These are phyloP conservation scores for Tardiomyces blankii DNA, from an alignment of 1,139 yeast species.

Conservation along the genomic window DNA sequence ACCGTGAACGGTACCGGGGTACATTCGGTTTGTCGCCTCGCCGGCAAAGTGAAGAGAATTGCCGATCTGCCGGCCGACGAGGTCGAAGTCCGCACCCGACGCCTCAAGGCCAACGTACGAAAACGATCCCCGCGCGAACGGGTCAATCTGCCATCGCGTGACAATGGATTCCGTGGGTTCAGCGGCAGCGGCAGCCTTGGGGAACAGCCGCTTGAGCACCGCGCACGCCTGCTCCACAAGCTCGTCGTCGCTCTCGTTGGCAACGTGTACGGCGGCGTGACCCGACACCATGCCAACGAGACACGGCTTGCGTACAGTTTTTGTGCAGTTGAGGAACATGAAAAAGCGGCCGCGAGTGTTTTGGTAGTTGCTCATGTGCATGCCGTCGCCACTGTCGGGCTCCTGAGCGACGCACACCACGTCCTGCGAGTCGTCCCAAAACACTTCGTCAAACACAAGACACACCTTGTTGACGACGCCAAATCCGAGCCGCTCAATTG, in stretches of 20 bases:
- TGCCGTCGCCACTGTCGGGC: conserved; percentile 8
- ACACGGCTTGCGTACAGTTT: conserved; percentile 27
- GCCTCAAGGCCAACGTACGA: conserved; percentile 34
- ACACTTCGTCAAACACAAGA: conserved; percentile 27
- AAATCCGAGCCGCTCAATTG: conserved; percentile 30
- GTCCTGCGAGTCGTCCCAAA: conserved; percentile 30
- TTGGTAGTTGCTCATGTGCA: conserved; percentile 1
- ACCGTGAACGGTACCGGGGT: conserved; percentile 36
- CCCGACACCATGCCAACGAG: conserved; percentile 32
- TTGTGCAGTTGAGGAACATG: conserved; percentile 30
- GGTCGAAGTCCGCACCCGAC: conserved; percentile 32
- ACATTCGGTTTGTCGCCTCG: conserved; percentile 32
- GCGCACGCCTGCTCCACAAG: conserved; percentile 26
- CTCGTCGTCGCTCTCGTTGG: conserved; percentile 23
- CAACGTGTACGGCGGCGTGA: conserved; percentile 26
- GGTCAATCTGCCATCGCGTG: conserved; percentile 35
- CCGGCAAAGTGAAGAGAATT: conserved; percentile 33
- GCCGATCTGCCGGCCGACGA: conserved; percentile 29
- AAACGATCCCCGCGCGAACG: conserved; percentile 30
- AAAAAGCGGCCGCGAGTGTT: conserved; percentile 28
- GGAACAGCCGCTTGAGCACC: conserved; percentile 22
- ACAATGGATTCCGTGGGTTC: conserved; percentile 26
- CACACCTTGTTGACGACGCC: conserved; percentile 32
- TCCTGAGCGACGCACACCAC: conserved; percentile 26
- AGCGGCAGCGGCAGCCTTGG: conserved; percentile 8